Evolutionary conservation across 116 monocot genomes (phyloP).

Genomic region (Iris pallida): DNA sequence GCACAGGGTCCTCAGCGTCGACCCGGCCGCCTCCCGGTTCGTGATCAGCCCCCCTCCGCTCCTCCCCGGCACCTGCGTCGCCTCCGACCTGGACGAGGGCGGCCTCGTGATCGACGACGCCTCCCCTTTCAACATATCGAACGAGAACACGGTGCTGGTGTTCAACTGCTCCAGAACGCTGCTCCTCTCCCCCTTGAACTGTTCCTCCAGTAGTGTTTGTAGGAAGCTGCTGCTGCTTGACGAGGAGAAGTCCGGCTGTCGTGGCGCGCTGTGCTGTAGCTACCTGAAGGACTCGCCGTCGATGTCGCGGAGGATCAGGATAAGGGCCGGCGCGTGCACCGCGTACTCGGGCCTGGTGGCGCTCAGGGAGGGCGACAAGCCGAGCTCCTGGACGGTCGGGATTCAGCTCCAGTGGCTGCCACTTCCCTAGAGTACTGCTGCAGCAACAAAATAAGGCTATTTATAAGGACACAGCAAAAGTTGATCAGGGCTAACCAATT

Average conservation of each 20-base stretch:
- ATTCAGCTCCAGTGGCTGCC: constrained; percentile 3
- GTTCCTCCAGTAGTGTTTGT: neutral
- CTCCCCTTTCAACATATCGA: constrained; percentile 1
- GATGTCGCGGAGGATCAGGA: neutral
- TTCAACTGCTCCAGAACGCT: neutral
- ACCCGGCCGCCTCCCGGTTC: neutral
- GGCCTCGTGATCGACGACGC: neutral
- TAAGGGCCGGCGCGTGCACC: neutral
- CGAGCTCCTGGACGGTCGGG: neutral
- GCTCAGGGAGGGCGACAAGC: neutral
- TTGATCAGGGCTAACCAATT: too few species aligned
- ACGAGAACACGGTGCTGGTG: neutral
- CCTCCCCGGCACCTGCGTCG: neutral
- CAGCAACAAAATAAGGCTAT: too few species aligned
- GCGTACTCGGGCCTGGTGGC: neutral
- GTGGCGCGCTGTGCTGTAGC: neutral
- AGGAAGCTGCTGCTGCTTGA: neutral
- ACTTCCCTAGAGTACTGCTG: neutral
- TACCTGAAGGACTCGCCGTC: constrained; percentile 1
- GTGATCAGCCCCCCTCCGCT: neutral
- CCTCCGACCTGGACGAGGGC: neutral
- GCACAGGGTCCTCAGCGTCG: neutral
- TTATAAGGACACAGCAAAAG: too few species aligned
- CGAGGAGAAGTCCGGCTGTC: neutral
- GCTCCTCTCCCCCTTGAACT: neutral